These are phyloP conservation scores for Dichotomopilus funicola DNA, from an alignment of 2,329 filamentous ascomycete species.

Conservation along the genomic window DNA sequence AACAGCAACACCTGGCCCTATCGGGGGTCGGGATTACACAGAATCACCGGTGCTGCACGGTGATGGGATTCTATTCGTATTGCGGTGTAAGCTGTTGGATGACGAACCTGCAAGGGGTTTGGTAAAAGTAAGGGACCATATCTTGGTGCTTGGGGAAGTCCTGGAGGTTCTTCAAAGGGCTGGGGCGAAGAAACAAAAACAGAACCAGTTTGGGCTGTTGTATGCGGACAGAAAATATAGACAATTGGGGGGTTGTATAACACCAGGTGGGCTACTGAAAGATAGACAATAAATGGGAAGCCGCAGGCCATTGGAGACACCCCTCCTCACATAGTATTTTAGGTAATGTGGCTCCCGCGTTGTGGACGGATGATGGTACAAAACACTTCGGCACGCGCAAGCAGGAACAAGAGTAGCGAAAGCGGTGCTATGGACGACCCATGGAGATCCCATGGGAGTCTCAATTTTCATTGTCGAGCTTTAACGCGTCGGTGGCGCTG, in stretches of 20 bases:
- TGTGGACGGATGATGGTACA: background rate
- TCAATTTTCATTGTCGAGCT: background rate
- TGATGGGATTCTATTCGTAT: conserved; percentile 46
- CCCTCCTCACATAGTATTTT: background rate
- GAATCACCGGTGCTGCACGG: conserved; percentile 40
- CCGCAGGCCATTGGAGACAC: background rate
- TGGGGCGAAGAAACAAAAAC: conserved; percentile 16
- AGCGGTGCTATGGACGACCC: background rate
- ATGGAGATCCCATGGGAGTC: background rate
- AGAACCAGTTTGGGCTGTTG: conserved; percentile 37
- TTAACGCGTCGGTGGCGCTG: background rate
- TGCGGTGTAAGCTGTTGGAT: conserved; percentile 37
- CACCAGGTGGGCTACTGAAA: conserved; percentile 36
- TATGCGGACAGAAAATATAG: conserved; percentile 47
- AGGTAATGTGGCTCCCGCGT: conserved; percentile 7
- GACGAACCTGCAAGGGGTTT: conserved; percentile 34
- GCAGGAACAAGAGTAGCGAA: background rate
- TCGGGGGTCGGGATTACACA: background rate
- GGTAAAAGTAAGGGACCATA: conserved; percentile 44
- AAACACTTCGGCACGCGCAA: conserved; percentile 1
- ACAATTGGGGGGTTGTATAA: conserved; percentile 42
- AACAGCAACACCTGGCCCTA: too few relatives aligned
- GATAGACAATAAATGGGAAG: background rate
- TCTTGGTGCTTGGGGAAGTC: conserved; percentile 47
- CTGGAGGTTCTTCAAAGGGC: conserved; percentile 36